Percentiles rank a stretch among this genome's conserved stretches.
phyloP scores from a whole-genome alignment of 208 protist genomes.

The Leishmania tropica region DNA sequence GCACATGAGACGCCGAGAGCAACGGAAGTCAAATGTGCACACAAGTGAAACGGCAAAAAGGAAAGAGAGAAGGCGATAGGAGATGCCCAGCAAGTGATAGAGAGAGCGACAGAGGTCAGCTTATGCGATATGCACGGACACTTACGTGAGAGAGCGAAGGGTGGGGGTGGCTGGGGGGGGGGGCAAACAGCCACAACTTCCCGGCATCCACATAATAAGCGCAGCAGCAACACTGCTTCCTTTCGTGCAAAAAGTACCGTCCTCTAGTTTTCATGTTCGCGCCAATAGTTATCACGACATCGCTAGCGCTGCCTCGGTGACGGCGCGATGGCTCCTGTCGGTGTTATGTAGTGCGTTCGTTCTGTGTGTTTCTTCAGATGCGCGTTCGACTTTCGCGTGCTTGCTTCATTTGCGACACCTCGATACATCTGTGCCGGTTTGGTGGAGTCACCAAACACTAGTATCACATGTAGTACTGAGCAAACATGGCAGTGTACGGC shows the following conservation, averaged over 20 bases:
- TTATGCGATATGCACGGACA: not conserved
- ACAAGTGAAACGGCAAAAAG: constrained; percentile 4
- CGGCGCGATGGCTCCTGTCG: not conserved
- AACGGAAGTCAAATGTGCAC: constrained; percentile 7
- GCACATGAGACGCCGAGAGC: not conserved
- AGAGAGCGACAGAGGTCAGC: not conserved
- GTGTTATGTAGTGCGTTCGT: not conserved
- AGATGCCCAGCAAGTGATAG: not conserved
- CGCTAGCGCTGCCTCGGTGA: not conserved
- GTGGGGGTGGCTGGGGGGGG: not conserved
- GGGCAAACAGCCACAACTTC: not conserved
- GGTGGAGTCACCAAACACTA: not conserved
- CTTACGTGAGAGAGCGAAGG: too few relatives aligned
- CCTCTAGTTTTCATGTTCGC: not conserved
- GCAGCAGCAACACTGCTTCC: not conserved
- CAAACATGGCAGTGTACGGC: constrained; percentile 31
- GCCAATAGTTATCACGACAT: not conserved
- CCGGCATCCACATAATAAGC: not conserved
- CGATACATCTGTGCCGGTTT: not conserved
- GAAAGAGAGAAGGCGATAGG: constrained; percentile 4
- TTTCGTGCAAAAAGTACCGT: not conserved
- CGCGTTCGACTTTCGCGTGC: not conserved
- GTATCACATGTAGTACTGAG: constrained; percentile 15
- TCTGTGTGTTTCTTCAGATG: not conserved
- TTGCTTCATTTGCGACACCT: not conserved